Evolutionary conservation across 306 rosid genomes (phyloP), one percentile per base, ranked within the genome.

Genomic region (Trichosanthes truncata): DNA sequence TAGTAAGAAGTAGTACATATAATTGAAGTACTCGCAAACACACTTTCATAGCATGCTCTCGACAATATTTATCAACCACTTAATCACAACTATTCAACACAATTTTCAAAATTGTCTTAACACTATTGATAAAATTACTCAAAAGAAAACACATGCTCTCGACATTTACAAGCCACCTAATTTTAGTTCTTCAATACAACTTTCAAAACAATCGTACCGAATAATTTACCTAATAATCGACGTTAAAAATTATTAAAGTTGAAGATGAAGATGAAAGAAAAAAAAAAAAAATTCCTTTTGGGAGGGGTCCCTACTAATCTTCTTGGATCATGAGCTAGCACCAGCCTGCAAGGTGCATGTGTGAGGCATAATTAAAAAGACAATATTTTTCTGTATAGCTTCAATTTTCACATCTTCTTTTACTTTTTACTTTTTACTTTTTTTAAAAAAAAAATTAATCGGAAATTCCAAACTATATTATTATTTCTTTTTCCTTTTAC

Each of bases 301-400:
- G 18, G 13, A 56, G 29, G 13, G 67, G 67, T 60, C 67, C 67
- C 38, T 60, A 60, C 67, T 29, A 60, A 60, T 60, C 38, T 60
- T 60, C 67, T 60, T 60, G 67, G 67, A 60, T 60, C 67, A 60
- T 60, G 67, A 60, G 38, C 67, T 60, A 57, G 62, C 62, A 25
- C n/a, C 38, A 60, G 20, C 67, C 38, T 60, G 31, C 67, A 60
- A 11, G 1, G 1, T 60, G 20, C 67, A 60, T 60, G 20, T 60
- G 67, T 60, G n/a, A 13, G 9, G 26, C 66, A 60, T 60, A 51
- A 51, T 51, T 51, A 51, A 51, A 51, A 51, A n/a, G n/a, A 17
- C 56, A 14, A 14, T 51, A 15, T 51, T 15, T 51, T 17, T 49
- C 14, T 49, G n/a, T n/a, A n/a, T n/a, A n/a, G n/a, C n/a, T 14